Base-by-base conservation (phyloP, 1,284 basidiomycete genomes). In the Salmacisia buchloeana region DNA sequence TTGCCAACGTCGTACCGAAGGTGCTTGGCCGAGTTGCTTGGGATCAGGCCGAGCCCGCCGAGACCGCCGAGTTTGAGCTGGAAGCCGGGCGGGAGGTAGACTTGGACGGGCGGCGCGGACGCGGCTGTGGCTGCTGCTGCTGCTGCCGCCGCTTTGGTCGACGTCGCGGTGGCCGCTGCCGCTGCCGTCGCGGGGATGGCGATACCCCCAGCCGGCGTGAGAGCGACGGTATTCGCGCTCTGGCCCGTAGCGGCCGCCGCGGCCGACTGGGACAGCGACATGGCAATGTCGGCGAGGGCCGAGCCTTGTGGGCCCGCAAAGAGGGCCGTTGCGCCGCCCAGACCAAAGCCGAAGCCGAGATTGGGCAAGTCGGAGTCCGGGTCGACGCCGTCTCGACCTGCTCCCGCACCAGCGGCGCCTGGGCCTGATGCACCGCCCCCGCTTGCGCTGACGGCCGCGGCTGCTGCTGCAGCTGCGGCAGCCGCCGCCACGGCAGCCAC, bases 1-100 rank as follows among this genome's bases (percentile, higher is more conserved):
- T 77, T 77, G 41, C 76, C 76, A 18, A 71, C 70, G 62, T 78
- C 77, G 75, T 75, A 78, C 33, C 75, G 62, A 43, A 77, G 59
- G 29, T 34, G 31, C 13, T 54, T 54, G 25, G 49, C 41, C 23
- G 23, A 57, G 35, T 52, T 36, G 2, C 63, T 41, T 18, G 58
- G 39, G 23, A 43, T 43, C 5, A 54, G 25, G 3, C 56, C 56
- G 21, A 58, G 27, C 18, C 35, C 35, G 15, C 56, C 56, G 10
- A 58, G 23, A 3, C 56, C 56, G 34, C 35, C 35, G 10, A 38
- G 15, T 2, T 58, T 25, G 3, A 58, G 21, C 15, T 27, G 35
- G 56, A 58, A 36, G 15, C 56, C 56, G 15, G 36, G 23, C 10
- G 34, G 56, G 33, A 38, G 31, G 21, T 58, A 34, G 2, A 58